A percentile compares a stretch with the other conserved stretches of the same genome.
These are phyloP conservation scores for Penicillium sp. DNA, from an alignment of 2,329 filamentous ascomycete species.

Conservation along the genomic window DNA sequence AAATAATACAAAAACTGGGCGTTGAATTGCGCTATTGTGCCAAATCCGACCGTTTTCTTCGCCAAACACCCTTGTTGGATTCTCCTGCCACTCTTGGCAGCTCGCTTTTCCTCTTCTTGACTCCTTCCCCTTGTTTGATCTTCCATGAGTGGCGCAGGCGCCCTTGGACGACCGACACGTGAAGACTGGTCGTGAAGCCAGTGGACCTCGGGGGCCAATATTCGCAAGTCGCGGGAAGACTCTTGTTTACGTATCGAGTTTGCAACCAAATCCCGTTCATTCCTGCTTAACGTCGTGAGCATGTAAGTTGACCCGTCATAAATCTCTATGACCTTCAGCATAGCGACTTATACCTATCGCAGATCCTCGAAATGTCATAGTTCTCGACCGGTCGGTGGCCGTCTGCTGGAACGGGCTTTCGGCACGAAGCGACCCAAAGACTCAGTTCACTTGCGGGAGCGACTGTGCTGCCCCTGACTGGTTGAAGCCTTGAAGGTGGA, in stretches of 20 bases:
- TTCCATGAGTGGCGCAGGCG: not conserved
- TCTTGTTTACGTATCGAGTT: not conserved
- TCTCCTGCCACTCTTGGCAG: not conserved
- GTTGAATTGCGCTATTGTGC: not conserved
- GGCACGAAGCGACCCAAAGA: not conserved
- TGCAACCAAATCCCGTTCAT: not conserved
- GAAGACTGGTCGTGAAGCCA: not conserved
- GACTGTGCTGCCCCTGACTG: not conserved
- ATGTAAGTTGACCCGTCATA: not conserved
- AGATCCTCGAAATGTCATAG: not conserved
- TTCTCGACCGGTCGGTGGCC: not conserved
- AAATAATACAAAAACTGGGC: not conserved
- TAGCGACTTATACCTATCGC: not conserved
- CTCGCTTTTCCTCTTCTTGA: not conserved
- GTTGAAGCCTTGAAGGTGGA: not conserved
- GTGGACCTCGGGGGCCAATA: not conserved
- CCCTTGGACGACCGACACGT: not conserved
- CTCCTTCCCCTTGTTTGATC: slow-evolving; percentile 1
- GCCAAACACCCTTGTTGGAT: not conserved
- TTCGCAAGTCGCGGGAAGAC: not conserved
- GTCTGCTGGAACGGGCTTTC: slow-evolving; percentile 1
- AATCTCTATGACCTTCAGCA: too few species aligned
- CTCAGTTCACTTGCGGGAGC: not conserved
- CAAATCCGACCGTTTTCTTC: not conserved
- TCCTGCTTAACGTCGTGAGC: not conserved